phyloP scores from a whole-genome alignment of 352 stramenopile species.

The Elongisporangium prolatum region DNA sequence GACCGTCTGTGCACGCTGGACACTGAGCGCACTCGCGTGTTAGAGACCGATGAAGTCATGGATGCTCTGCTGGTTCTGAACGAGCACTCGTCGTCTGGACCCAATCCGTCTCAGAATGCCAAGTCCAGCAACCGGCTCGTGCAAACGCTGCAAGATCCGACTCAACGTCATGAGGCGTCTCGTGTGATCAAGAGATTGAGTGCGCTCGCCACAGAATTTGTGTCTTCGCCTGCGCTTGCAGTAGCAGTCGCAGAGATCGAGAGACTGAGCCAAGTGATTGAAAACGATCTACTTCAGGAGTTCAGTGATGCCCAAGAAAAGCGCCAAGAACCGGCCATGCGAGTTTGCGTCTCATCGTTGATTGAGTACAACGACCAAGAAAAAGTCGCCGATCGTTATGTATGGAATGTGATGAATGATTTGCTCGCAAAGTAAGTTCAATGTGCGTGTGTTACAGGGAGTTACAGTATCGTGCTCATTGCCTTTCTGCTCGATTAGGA shows the following conservation, averaged over 20 bases:
- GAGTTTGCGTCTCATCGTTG: slow-evolving; percentile 55
- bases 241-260: slow-evolving; percentile 68
- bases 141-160: slow-evolving; percentile 61
- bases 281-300: slow-evolving; percentile 67
- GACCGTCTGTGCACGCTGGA: slow-evolving; percentile 63
- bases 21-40: slow-evolving; percentile 50
- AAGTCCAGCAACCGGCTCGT: slow-evolving; percentile 60
- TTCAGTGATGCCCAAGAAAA: slow-evolving; percentile 73
- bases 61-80: slow-evolving; percentile 73
- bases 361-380: slow-evolving; percentile 84
- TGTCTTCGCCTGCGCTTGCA: slow-evolving; percentile 44
- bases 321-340: slow-evolving; percentile 41
- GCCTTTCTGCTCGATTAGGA: slow-evolving; percentile 5
- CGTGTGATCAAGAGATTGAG: slow-evolving; percentile 71
- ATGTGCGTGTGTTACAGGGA: background rate
- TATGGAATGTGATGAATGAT: slow-evolving; percentile 85
- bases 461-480: background rate
- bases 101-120: slow-evolving; percentile 26
- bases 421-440: slow-evolving; percentile 38
- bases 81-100: slow-evolving; percentile 17
- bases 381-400: slow-evolving; percentile 74
- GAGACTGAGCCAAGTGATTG: slow-evolving; percentile 64
- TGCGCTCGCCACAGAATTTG: slow-evolving; percentile 60
- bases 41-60: slow-evolving; percentile 78
- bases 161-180: slow-evolving; percentile 65